Base-by-base conservation (phyloP, 441 rosid genomes). In the Adansonia madagascariensis region DNA sequence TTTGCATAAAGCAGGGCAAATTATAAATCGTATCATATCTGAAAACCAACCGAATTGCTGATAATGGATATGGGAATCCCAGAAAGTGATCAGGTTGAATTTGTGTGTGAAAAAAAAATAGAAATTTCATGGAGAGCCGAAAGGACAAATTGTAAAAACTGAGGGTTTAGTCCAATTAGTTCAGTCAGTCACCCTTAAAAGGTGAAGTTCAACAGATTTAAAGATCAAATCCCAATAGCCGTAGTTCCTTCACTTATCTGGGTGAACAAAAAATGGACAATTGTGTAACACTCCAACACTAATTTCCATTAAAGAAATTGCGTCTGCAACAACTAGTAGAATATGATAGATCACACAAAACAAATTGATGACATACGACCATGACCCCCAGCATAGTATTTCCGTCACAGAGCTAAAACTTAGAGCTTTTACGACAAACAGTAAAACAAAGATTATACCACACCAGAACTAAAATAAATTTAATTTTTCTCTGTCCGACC, bases 341-440 rank as follows among this genome's bases (percentile, higher is more conserved):
- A 71, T 27, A 76, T 59, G n/a, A 61, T 55, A 63, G 17, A 82
- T 8, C 69, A 75, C 81, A 78, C 67, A 57, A 5, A 63, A 11
- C 73, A 71, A 55, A 73, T 20, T 71, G 65, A 69, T 70, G 73
- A 72, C 75, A 78, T 63, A 67, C 46, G 69, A 80, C 73, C 67
- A 73, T 77, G 64, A 74, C 63, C 69, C 73, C 79, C 78, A 80
- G 74, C 52, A 69, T 60, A 59, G 76, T 63, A 64, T 80, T 55
- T 43, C 50, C 73, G 57, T 59, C 43, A 67, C 78, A 46, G 61
- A 46, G 65, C 69, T 61, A 66, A n/a, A 22, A 11, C 31, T 55
- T 63, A 47, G 49, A 73, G 39, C 75, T 53, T 2, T 49, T 20
- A 74, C 31, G 39, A 55, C 31, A 49, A 39, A 27, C 61, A 67